Conservation (phyloP, 345 rosid genomes). For the Iberis pinnata region DNA sequence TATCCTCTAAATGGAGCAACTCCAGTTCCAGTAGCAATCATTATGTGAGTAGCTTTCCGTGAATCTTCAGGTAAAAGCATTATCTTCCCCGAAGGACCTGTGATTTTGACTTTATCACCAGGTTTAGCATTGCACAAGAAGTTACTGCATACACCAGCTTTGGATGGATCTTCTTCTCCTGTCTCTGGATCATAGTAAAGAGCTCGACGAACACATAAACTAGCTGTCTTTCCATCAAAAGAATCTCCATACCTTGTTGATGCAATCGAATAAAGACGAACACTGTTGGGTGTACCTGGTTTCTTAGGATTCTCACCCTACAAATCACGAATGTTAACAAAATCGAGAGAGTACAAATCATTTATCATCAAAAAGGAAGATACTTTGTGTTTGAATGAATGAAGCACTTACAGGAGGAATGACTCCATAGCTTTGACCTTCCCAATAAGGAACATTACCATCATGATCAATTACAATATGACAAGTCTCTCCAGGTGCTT, state of each 20-base stretch:
- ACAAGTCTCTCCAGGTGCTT: slow-evolving; percentile 97
- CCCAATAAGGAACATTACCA: slow-evolving; percentile 97
- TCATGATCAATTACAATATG: slow-evolving; percentile 92
- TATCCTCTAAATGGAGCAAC: slow-evolving; percentile 91
- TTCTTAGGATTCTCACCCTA: slow-evolving; percentile 99
- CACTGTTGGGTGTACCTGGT: slow-evolving; percentile 78
- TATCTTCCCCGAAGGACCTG: slow-evolving; percentile 96
- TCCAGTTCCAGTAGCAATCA: slow-evolving; percentile 98
- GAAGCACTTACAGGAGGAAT: slow-evolving; percentile 85
- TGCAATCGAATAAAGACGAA: slow-evolving; percentile 93
- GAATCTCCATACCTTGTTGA: slow-evolving; percentile 90
- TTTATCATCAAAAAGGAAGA: background rate
- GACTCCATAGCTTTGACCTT: slow-evolving; percentile 98
- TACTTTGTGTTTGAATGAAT: background rate
- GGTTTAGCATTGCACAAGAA: slow-evolving; percentile 85
- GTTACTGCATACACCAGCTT: slow-evolving; percentile 87
- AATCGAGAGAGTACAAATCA: background rate
- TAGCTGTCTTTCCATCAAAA: slow-evolving; percentile 84
- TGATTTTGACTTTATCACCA: slow-evolving; percentile 79
- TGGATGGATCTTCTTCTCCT: slow-evolving; percentile 87
- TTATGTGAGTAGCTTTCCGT: slow-evolving; percentile 81
- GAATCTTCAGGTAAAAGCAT: slow-evolving; percentile 95
- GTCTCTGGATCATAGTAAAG: slow-evolving; percentile 87
- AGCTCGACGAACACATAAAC: slow-evolving; percentile 96
- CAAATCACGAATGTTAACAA: background rate